Base-by-base conservation (phyloP, 345 rosid species). In the Citrus medica region DNA sequence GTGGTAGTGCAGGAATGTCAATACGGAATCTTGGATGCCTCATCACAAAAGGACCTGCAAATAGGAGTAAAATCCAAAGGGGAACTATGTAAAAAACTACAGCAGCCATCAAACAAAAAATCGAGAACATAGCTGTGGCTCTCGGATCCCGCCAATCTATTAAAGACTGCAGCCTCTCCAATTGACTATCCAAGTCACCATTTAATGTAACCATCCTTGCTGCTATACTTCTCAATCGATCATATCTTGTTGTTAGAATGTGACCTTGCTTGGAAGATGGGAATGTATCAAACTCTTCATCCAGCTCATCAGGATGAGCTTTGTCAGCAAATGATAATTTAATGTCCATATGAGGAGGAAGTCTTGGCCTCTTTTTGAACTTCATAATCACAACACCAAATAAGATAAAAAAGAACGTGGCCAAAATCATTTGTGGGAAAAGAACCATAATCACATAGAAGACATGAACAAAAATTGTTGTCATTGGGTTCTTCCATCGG, bases 201-300 rank as follows among this genome's bases (percentile, higher is more conserved):
- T 84, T 27, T 71, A 79, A 69, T 1, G 73, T 40, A 74, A 69
- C 75, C 61, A 86, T 58, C 79, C 82, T 83, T 28, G 85, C 89
- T 1, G 80, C 89, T 25, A 87, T 82, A 77, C 83, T 79, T 77
- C 92, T 85, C 59, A 89, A 30, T 6, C 87, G 68, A 48, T 89
- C 92, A 32, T 89, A 89, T 77, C 92, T 83, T 51, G 14, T 63
- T 70, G 77, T 83, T 25, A 87, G 68, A 22, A 80, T 65, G 0
- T 86, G 86, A 2, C 71, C 67, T 0, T 64, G 72, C 21, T 48
- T 76, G 0, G 90, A 84, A 10, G 89, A 53, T 19, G 92, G 92
- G 64, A 84, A 87, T 12, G 90, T 80, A 7, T 87, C 92, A 9
- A 89, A 79, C 75, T 89, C 92, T 76, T 89, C 92, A 22, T 87